Percentiles rank a stretch among this genome's conserved stretches.
Conservation (phyloP, 192 early-diverging fungal genomes). For the Coemansia sp. region DNA sequence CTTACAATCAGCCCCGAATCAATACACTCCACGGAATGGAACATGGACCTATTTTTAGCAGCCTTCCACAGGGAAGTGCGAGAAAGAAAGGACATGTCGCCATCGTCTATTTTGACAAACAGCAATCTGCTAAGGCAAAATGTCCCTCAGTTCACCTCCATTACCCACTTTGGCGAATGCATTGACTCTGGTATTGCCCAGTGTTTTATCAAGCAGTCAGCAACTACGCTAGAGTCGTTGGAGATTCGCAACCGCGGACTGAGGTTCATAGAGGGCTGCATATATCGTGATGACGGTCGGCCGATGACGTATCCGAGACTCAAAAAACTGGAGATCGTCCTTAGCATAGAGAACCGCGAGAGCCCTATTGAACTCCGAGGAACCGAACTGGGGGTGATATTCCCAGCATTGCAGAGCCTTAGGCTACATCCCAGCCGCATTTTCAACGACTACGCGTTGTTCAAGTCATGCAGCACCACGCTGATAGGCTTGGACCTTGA, state of each 20-base stretch:
- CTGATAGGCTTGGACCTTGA: conserved; percentile 21
- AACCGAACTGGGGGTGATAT: conserved; percentile 5
- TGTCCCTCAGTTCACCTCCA: too few species aligned
- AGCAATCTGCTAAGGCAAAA: background rate
- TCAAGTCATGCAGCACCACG: conserved; percentile 3
- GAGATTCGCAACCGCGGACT: background rate
- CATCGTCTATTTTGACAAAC: background rate
- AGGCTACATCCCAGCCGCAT: background rate
- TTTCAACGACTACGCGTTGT: background rate
- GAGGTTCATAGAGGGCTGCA: background rate
- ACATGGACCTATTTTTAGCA: background rate
- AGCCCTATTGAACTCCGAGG: background rate
- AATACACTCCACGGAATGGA: background rate
- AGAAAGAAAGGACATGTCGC: background rate
- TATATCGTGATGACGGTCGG: background rate
- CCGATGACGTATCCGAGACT: background rate
- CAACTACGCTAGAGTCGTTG: background rate
- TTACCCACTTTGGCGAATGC: too few species aligned
- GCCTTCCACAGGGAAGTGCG: background rate
- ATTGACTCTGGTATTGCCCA: too few species aligned
- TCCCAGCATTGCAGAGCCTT: conserved; percentile 21
- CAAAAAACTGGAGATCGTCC: background rate
- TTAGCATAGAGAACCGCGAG: background rate
- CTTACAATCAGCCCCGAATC: background rate
- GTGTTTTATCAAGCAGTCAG: background rate